Evolutionary conservation across 2,329 filamentous ascomycete species (phyloP).

Genomic region (Pseudogymnoascus sp.): DNA sequence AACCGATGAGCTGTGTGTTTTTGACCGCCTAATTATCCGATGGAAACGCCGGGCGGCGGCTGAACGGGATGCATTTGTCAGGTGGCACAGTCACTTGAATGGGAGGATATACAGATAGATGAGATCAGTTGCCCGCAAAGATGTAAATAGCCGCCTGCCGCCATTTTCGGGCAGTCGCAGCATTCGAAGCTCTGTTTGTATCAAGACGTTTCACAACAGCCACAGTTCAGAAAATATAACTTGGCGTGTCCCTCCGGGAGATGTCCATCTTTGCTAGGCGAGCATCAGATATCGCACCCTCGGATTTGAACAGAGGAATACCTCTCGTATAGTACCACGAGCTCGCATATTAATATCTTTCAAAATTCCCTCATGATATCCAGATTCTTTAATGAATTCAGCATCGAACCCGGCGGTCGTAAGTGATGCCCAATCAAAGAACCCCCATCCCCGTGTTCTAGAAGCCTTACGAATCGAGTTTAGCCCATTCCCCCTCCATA

Average conservation of each 20-base stretch:
- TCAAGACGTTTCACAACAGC: neutral
- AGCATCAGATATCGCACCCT: neutral
- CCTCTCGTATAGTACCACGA: neutral
- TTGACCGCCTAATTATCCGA: neutral
- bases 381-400: neutral
- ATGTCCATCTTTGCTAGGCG: neutral
- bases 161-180: neutral
- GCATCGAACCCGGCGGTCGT: neutral
- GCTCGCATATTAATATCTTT: neutral
- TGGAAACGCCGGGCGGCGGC: neutral
- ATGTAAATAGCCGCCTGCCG: neutral
- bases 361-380: neutral
- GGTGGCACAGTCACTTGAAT: neutral
- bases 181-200: neutral
- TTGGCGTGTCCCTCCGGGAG: neutral
- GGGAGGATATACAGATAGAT: neutral
- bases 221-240: neutral
- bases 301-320: neutral
- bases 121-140: neutral
- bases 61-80: neutral
- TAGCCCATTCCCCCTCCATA: neutral
- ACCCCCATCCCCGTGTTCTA: neutral
- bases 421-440: neutral
- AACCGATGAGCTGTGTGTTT: neutral
- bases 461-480: neutral